Conservation (phyloP, 1,139 yeast genomes). For the Yamadazyma jaroonii region DNA sequence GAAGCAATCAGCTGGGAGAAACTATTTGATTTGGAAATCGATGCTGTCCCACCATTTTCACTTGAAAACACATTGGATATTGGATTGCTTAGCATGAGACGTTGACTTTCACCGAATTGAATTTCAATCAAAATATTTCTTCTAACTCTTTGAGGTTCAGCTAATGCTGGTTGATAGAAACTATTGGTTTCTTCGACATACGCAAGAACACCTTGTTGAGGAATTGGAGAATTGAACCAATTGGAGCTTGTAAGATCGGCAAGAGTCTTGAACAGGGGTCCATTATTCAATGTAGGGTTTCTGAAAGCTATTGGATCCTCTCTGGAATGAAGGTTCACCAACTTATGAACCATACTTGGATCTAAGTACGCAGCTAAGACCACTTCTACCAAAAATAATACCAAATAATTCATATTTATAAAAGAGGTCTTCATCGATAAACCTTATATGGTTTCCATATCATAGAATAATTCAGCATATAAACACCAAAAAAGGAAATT, state of each 20-base stretch:
- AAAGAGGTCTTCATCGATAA: too few relatives aligned
- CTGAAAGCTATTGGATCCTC: not conserved
- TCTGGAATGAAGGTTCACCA: too few relatives aligned
- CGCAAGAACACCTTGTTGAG: constrained; percentile 4
- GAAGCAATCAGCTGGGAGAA: not conserved
- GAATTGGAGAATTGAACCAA: constrained; percentile 5
- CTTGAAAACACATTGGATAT: constrained; percentile 5
- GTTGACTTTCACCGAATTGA: constrained; percentile 2
- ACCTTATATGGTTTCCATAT: too few relatives aligned
- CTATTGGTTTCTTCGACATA: constrained; percentile 5
- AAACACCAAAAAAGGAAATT: too few relatives aligned
- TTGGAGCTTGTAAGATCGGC: constrained; percentile 1
- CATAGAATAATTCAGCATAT: too few relatives aligned
- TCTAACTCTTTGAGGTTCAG: not conserved
- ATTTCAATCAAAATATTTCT: constrained; percentile 3
- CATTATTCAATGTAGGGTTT: constrained; percentile 7
- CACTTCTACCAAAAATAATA: too few relatives aligned
- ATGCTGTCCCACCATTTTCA: not conserved
- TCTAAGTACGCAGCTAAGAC: too few relatives aligned
- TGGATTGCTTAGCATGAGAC: constrained; percentile 2
- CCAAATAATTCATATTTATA: too few relatives aligned
- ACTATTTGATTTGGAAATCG: constrained; percentile 4
- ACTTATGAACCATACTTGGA: too few relatives aligned
- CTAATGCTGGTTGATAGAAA: constrained; percentile 5
- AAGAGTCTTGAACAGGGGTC: constrained; percentile 1